phyloP scores from a whole-genome alignment of 495 filamentous ascomycete species.

The Barbatosphaeria neglecta region DNA sequence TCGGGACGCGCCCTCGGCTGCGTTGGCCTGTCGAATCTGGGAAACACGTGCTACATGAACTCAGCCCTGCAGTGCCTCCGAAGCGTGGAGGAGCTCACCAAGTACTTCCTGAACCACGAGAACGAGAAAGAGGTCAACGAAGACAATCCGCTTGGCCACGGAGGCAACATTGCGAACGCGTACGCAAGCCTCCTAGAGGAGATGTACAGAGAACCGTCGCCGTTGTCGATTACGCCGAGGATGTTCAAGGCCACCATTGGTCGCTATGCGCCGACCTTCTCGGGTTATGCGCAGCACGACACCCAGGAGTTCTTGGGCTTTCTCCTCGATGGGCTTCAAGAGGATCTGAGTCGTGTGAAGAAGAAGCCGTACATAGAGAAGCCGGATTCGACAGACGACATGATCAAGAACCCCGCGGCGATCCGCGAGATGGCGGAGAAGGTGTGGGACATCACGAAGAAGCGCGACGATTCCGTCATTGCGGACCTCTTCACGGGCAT shows the following conservation, averaged over 20 bases:
- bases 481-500: slow-evolving; percentile 92
- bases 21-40: slow-evolving; percentile 77
- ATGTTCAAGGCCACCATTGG: slow-evolving; percentile 75
- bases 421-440: slow-evolving; percentile 73
- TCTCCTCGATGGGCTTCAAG: slow-evolving; percentile 84
- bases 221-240: slow-evolving; percentile 55
- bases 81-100: slow-evolving; percentile 79
- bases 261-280: slow-evolving; percentile 69
- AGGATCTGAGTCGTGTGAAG: slow-evolving; percentile 84
- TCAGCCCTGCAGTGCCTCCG: slow-evolving; percentile 89
- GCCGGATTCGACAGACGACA: slow-evolving; percentile 93
- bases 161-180: slow-evolving; percentile 68
- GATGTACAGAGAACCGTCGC: slow-evolving; percentile 54
- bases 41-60: slow-evolving; percentile 99
- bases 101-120: slow-evolving; percentile 71
- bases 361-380: slow-evolving; percentile 98
- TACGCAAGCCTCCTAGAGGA: slow-evolving; percentile 64
- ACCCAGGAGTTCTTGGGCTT: slow-evolving; percentile 97
- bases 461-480: slow-evolving; percentile 87
- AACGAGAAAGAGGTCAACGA: slow-evolving; percentile 72
- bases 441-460: slow-evolving; percentile 84
- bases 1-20: slow-evolving; percentile 54
- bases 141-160: slow-evolving; percentile 70
- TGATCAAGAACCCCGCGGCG: slow-evolving; percentile 68
- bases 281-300: slow-evolving; percentile 92